A percentile compares a stretch with the other conserved stretches of the same genome.
phyloP scores from a whole-genome alignment of 2,329 filamentous ascomycete genomes.

The Penicillium sp. region DNA sequence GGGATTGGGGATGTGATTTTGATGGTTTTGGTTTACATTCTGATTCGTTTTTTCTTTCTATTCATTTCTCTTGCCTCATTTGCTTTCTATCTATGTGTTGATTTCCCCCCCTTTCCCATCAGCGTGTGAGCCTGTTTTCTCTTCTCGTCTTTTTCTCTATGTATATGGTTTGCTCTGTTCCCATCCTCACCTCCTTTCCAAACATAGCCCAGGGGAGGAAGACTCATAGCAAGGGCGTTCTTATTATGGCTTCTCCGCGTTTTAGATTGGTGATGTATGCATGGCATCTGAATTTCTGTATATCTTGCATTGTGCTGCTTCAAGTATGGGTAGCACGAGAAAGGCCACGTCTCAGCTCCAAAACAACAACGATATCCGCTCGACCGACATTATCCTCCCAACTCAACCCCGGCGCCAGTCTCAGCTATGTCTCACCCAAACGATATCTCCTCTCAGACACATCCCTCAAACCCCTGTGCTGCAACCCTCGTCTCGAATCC shows the following conservation, averaged over 20 bases:
- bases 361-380: background rate
- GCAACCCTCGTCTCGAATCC: background rate
- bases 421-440: background rate
- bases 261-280: slow-evolving; percentile 7
- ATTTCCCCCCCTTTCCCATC: background rate
- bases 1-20: slow-evolving; percentile 17
- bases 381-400: background rate
- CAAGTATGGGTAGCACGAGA: slow-evolving; percentile 7
- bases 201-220: slow-evolving; percentile 6
- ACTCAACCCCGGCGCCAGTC: background rate
- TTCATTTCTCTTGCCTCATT: background rate
- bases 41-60: background rate
- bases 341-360: background rate
- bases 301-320: background rate
- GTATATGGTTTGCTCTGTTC: slow-evolving; percentile 2
- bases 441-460: background rate
- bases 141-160: background rate
- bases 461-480: background rate
- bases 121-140: background rate
- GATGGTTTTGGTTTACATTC: background rate
- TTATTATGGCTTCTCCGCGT: slow-evolving; percentile 3
- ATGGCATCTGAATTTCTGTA: background rate
- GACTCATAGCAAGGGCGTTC: slow-evolving; percentile 19
- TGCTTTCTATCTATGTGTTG: background rate
- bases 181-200: background rate